Conservation (phyloP, 768 basidiomycete species). For the Tylopilus sp. region DNA sequence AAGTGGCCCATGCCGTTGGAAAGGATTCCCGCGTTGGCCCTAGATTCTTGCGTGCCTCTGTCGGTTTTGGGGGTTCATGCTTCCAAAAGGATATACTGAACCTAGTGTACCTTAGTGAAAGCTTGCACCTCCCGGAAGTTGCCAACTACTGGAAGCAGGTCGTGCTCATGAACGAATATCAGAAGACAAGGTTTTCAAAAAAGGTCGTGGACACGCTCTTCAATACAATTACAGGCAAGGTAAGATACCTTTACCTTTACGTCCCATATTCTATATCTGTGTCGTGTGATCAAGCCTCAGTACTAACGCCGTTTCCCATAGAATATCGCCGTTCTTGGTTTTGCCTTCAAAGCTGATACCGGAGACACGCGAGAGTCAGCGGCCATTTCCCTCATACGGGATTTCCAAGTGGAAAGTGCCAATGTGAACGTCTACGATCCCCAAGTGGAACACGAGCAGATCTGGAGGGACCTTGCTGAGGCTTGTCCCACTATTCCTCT, state of each 20-base stretch:
- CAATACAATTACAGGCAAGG: constrained; percentile 97
- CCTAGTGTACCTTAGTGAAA: constrained; percentile 95
- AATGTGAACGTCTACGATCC: constrained; percentile 90
- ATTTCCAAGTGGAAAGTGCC: constrained; percentile 91
- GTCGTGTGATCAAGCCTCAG: constrained; percentile 3
- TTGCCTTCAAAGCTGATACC: constrained; percentile 99
- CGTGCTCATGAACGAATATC: constrained; percentile 98
- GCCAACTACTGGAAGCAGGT: constrained; percentile 98
- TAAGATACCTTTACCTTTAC: constrained; percentile 28
- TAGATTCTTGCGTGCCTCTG: constrained; percentile 92
- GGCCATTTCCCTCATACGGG: constrained; percentile 88
- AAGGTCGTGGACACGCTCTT: constrained; percentile 96
- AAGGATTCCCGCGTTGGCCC: constrained; percentile 90
- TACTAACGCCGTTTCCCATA: constrained; percentile 27
- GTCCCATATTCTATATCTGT: background rate
- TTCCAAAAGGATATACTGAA: constrained; percentile 99
- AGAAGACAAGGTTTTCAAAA: constrained; percentile 94
- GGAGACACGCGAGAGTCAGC: constrained; percentile 99
- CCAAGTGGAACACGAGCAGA: constrained; percentile 79
- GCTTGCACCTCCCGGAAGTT: constrained; percentile 91
- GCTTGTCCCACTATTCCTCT: constrained; percentile 62
- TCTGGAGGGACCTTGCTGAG: constrained; percentile 77
- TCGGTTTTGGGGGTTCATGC: constrained; percentile 97
- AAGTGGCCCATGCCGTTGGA: constrained; percentile 92
- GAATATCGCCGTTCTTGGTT: constrained; percentile 95